Conservation (phyloP, 169 alveolate genomes). For the Plasmodium gonderi region DNA sequence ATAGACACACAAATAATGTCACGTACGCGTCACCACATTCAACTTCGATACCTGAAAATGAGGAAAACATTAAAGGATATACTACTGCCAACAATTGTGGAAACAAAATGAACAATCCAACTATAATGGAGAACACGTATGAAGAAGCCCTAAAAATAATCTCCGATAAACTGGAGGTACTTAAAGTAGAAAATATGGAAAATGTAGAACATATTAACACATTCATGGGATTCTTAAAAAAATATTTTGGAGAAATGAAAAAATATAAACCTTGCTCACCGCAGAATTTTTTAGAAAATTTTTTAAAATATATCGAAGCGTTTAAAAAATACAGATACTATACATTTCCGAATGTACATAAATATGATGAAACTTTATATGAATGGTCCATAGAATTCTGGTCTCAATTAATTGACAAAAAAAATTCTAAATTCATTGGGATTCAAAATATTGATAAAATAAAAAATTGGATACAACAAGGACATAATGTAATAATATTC, state of each 20-base stretch:
- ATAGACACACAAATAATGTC: conserved; percentile 6
- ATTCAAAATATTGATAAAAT: conserved; percentile 38
- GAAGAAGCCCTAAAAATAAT: conserved; percentile 36
- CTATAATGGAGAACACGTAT: conserved; percentile 15
- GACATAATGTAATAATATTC: conserved; percentile 53
- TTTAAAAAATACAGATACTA: conserved; percentile 65
- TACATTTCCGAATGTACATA: conserved; percentile 64
- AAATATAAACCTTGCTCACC: conserved; percentile 64
- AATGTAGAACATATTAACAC: conserved; percentile 30
- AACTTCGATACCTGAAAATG: neutral
- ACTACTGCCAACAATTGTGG: neutral
- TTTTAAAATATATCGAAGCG: conserved; percentile 21
- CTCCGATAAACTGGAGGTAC: conserved; percentile 10
- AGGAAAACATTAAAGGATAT: neutral
- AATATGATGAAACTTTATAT: conserved; percentile 51
- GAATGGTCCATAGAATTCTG: conserved; percentile 74
- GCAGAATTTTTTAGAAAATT: conserved; percentile 25
- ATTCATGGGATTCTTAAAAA: conserved; percentile 53
- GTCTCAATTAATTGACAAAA: conserved; percentile 54
- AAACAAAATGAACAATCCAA: neutral
- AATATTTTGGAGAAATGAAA: conserved; percentile 49
- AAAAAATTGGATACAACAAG: conserved; percentile 56
- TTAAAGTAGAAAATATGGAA: conserved; percentile 42
- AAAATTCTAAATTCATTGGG: conserved; percentile 65
- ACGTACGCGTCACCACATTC: neutral